Conservation (phyloP, 345 rosid species). For the Syzygium oleosum region DNA sequence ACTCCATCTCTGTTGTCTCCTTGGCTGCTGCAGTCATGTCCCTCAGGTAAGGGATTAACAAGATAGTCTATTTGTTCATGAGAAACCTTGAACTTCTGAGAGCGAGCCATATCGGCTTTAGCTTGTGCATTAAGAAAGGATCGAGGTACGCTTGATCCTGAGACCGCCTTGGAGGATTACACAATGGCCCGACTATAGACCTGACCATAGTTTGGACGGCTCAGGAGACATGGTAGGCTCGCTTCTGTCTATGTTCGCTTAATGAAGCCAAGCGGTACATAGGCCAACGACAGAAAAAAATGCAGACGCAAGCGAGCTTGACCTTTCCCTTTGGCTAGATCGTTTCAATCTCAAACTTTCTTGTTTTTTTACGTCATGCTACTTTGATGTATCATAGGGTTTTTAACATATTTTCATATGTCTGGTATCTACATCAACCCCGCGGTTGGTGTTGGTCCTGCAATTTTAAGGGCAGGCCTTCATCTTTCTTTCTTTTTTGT, state of each 20-base stretch:
- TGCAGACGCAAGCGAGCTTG: background rate
- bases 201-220: background rate
- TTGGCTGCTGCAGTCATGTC: constrained; percentile 88
- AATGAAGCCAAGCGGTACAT: background rate
- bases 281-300: background rate
- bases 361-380: background rate
- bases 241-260: background rate
- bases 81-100: background rate
- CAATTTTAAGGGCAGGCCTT: background rate
- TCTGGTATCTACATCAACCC: background rate
- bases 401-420: background rate
- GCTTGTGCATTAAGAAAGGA: background rate
- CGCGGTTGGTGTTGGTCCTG: background rate
- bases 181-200: background rate
- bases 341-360: background rate
- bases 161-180: background rate
- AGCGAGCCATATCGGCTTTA: background rate
- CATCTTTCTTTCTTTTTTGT: background rate
- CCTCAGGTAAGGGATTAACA: constrained; percentile 23
- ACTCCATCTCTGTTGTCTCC: constrained; percentile 53
- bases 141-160: background rate
- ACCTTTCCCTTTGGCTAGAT: background rate
- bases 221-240: background rate
- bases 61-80: background rate
- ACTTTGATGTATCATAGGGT: background rate